A percentile compares a stretch with the other conserved stretches of the same genome.
phyloP scores from a whole-genome alignment of 108 stramenopile genomes.

The Cyclotella baltica region DNA sequence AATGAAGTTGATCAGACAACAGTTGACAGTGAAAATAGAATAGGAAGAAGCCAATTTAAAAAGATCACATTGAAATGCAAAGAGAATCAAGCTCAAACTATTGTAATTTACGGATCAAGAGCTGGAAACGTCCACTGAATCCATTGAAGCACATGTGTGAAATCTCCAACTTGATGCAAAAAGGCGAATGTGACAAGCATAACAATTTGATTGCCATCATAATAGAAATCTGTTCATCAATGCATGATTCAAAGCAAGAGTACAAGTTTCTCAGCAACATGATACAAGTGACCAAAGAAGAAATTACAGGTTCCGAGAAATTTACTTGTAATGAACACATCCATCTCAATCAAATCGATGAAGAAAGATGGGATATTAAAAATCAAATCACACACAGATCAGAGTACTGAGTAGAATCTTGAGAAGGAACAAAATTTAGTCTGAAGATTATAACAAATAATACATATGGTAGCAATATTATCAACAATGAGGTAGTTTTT shows the following conservation, averaged over 20 bases:
- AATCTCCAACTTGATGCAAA: slow-evolving; percentile 7
- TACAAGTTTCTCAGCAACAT: background rate
- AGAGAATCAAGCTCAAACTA: slow-evolving; percentile 1
- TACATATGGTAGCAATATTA: no score
- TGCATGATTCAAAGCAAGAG: slow-evolving; percentile 16
- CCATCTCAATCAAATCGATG: background rate
- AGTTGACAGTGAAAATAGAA: slow-evolving; percentile 4
- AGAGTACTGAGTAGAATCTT: background rate
- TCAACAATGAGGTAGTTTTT: no score
- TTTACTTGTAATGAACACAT: slow-evolving; percentile 7
- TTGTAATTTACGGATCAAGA: slow-evolving; percentile 13
- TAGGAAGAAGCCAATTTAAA: slow-evolving; percentile 4
- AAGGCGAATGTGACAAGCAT: slow-evolving; percentile 7
- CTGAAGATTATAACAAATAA: no score
- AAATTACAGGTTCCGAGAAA: slow-evolving; percentile 9
- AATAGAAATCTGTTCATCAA: background rate
- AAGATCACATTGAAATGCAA: background rate
- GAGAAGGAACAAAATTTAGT: background rate
- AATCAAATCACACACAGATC: background rate
- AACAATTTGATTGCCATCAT: slow-evolving; percentile 10
- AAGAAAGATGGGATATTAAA: background rate
- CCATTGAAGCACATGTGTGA: background rate
- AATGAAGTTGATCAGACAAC: background rate
- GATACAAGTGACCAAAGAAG: background rate
- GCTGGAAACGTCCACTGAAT: slow-evolving; percentile 7